Percentiles rank a stretch among this genome's conserved stretches.
phyloP scores from a whole-genome alignment of 2,329 filamentous ascomycete genomes.

The Aspergillus glaucus region DNA sequence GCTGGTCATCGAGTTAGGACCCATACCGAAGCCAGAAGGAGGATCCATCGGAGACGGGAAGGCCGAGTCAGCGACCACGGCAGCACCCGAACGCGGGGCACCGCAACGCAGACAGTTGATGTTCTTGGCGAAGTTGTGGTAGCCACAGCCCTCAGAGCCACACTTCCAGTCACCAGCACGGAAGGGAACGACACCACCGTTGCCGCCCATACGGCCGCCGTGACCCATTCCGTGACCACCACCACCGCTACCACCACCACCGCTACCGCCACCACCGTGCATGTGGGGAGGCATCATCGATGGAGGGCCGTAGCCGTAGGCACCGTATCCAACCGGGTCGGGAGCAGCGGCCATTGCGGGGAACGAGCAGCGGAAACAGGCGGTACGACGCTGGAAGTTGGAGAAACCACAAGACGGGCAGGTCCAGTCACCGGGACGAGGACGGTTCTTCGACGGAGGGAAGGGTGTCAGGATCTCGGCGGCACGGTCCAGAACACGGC shows the following conservation, averaged over 20 bases:
- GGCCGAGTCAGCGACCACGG: constrained; percentile 87
- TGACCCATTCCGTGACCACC: constrained; percentile 53
- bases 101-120: constrained; percentile 95
- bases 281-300: constrained; percentile 76
- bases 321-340: constrained; percentile 66
- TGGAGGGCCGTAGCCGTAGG: constrained; percentile 56
- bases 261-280: constrained; percentile 57
- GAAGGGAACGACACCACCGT: constrained; percentile 87
- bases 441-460: constrained; percentile 96
- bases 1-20: constrained; percentile 77
- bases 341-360: constrained; percentile 81
- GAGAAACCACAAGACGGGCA: constrained; percentile 98
- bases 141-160: constrained; percentile 91
- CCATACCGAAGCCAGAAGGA: constrained; percentile 76
- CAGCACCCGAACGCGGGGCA: constrained; percentile 86
- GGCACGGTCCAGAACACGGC: constrained; percentile 88
- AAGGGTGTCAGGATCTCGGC: constrained; percentile 95
- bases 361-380: constrained; percentile 98
- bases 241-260: constrained; percentile 64
- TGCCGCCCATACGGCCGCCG: constrained; percentile 59
- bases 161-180: constrained; percentile 99
- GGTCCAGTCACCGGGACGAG: constrained; percentile 95
- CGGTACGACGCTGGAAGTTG: constrained; percentile 97
- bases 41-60: constrained; percentile 88
- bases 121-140: constrained; percentile 99